phyloP scores from a whole-genome alignment of 148 eudicot genomes.

The Camellia japonica region DNA sequence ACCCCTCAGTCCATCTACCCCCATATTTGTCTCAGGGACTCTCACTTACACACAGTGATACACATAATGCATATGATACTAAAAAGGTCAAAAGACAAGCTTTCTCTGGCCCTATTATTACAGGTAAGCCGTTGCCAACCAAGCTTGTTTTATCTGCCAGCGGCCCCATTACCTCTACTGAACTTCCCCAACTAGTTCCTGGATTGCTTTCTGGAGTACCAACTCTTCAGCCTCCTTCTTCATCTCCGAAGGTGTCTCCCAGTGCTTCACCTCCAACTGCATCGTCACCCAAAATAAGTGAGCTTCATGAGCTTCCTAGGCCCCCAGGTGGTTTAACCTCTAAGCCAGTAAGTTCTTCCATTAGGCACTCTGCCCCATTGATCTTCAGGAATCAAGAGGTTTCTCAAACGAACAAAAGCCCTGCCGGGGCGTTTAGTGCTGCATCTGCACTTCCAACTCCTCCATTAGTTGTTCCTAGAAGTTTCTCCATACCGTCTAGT shows the following conservation, averaged over 20 bases:
- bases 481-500: constrained; percentile 84
- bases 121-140: constrained; percentile 49
- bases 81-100: constrained; percentile 65
- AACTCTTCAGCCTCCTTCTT: constrained; percentile 33
- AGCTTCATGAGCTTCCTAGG: constrained; percentile 97
- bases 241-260: constrained; percentile 38
- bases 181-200: constrained; percentile 43
- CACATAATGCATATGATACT: constrained; percentile 42
- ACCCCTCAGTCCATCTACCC: constrained; percentile 45
- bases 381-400: constrained; percentile 46
- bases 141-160: constrained; percentile 47
- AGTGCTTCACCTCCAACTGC: constrained; percentile 47
- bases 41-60: constrained; percentile 41
- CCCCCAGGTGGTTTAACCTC: constrained; percentile 58
- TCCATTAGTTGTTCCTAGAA: constrained; percentile 63
- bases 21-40: constrained; percentile 49
- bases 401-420: constrained; percentile 47
- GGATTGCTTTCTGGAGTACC: constrained; percentile 49
- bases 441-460: constrained; percentile 78
- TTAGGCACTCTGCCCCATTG: constrained; percentile 66
- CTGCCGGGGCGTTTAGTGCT: constrained; percentile 34
- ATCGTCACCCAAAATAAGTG: constrained; percentile 85
- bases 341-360: constrained; percentile 44
- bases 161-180: constrained; percentile 53
- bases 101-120: constrained; percentile 83